Base-by-base conservation (phyloP, 2,329 filamentous ascomycete genomes). In the Laburnicola sp. region DNA sequence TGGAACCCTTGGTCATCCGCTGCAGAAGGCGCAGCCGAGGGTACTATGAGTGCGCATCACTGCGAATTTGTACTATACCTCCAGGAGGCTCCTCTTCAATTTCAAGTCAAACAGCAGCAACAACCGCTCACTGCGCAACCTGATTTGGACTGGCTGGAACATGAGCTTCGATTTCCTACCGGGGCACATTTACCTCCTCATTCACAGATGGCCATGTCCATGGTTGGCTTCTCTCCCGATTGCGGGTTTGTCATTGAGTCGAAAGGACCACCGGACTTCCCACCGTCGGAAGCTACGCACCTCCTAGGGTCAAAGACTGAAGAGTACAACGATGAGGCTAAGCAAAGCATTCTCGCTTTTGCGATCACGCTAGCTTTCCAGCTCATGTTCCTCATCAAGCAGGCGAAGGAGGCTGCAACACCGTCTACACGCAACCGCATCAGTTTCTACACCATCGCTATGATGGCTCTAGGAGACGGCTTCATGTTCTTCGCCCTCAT, bases 51-150 rank as follows among this genome's bases (percentile, higher is more conserved):
- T 16, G 74, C 81, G 30, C 90, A 91, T 0, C 88, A 89, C 61
- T 99, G 94, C 78, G 94, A 99, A 72, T 91, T 91, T 65, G 77
- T 99, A 43, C 76, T 96, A 48, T 97, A 92, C 71, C 77, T 93
- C 27, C 94, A 97, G 69, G 80, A 93, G 35, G 81, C 88, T 55
- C 83, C 84, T 1, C 45, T 72, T 2, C 44, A 51, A 4, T 66
- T 60, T 48, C 54, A 47, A 49, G 53, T 56, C 3, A 57, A 58
- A 8, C 57, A 48, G 23, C 59, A 56, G n/a, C 66, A 63, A 23
- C 54, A 64, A 22, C 55, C 58, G 26, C 31, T 45, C n/a, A 51
- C 45, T 36, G 32, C 31, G 25, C 48, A 51, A 9, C 40, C 62
- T 4, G 59, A 78, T 27, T 68, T 84, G 45, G 70, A 77, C 28